Conservation (phyloP, 768 basidiomycete genomes). For the Trametes punicea region DNA sequence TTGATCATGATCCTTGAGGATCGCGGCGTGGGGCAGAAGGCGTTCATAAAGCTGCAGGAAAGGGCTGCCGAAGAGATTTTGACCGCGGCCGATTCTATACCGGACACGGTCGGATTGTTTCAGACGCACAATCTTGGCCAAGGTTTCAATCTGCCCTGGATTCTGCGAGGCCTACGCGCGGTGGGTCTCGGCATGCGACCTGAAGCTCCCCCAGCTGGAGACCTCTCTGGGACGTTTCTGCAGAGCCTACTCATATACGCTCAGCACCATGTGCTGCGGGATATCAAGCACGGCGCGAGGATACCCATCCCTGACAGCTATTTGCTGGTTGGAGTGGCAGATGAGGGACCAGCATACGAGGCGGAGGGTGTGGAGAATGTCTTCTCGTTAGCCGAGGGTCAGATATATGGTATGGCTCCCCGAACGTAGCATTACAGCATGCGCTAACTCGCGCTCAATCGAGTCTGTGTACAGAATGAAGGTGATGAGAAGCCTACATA, state of each 20-base stretch:
- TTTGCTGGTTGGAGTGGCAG: conserved; percentile 76
- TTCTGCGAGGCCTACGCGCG: conserved; percentile 48
- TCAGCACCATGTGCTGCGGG: conserved; percentile 61
- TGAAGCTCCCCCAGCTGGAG: conserved; percentile 5
- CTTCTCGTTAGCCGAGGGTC: conserved; percentile 48
- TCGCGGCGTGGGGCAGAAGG: conserved; percentile 54
- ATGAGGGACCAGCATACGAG: conserved; percentile 70
- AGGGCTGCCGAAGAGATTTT: conserved; percentile 51
- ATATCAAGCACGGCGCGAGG: conserved; percentile 72
- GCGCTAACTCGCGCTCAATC: neutral
- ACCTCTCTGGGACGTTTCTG: conserved; percentile 24
- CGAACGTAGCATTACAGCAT: neutral
- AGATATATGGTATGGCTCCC: conserved; percentile 62
- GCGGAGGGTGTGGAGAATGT: conserved; percentile 49
- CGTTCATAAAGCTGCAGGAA: conserved; percentile 62
- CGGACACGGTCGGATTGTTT: conserved; percentile 47
- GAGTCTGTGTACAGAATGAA: conserved; percentile 59
- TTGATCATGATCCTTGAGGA: conserved; percentile 80
- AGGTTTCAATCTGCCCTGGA: conserved; percentile 46
- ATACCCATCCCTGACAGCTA: conserved; percentile 68
- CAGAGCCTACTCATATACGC: conserved; percentile 38
- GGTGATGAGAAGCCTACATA: conserved; percentile 48
- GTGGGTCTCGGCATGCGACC: conserved; percentile 23
- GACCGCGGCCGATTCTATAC: conserved; percentile 57
- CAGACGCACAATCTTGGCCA: conserved; percentile 43